Evolutionary conservation across 371 early-diverging fungal genomes (phyloP), one percentile per base, ranked within the genome.

Genomic region (Circinella umbellata): DNA sequence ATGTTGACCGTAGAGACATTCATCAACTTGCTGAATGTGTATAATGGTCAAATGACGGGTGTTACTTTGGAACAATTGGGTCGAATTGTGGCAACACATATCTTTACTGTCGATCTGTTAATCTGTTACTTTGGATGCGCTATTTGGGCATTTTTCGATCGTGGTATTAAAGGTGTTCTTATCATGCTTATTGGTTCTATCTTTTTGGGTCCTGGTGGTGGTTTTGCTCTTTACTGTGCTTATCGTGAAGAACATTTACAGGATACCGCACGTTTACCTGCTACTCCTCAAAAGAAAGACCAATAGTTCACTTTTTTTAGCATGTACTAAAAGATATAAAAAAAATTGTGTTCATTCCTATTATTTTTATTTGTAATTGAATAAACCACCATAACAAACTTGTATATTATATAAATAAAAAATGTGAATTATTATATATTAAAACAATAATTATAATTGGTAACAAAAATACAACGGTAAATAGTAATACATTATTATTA

Each of bases 201-300:
- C 10, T 15, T 68, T 35, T 27, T 73, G 18, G 69, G 73, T 15
- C 73, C 73, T 27, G 69, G 66, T n/a, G 73, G 61, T 36, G 73
- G 65, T 10, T 15, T 60, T 13, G 57, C 63, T 5, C 49, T 73
- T 17, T 73, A 65, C 55, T 48, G 60, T 4, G 73, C 54, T 17
- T 73, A 73, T 35, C 35, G 73, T 34, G 73, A 73, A 49, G 48
- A 59, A 37, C 65, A 39, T 20, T 18, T 73, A 14, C 69, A 68
- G n/a, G 66, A 71, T 36, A 63, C 64, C 3, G 39, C 53, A 20
- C 60, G 37, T 15, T 14, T 69, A 8, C 46, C 51, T 13, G 51
- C 51, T 51, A 51, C 15, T n/a, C 51, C 8, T 1, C 5, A 51
- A 15, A 64, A 63, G 64, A 69, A 69, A 39, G 57, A 18, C 5